phyloP scores from a whole-genome alignment of 2,329 filamentous ascomycete genomes.

The Sphaerulina musiva region DNA sequence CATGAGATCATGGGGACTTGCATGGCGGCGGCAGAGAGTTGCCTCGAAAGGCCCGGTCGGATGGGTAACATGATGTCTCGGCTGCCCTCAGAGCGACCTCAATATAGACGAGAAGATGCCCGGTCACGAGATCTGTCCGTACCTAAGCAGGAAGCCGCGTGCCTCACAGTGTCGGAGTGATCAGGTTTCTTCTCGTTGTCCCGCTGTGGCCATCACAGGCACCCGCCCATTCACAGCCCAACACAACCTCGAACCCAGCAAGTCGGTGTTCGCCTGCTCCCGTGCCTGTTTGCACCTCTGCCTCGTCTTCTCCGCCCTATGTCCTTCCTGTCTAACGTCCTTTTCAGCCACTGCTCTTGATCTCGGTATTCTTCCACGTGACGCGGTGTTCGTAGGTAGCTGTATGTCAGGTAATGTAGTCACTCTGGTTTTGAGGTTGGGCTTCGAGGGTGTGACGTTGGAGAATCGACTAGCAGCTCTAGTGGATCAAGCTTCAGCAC shows the following conservation, averaged over 20 bases:
- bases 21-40: slow-evolving; percentile 51
- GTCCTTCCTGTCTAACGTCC: neutral
- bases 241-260: neutral
- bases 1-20: slow-evolving; percentile 92
- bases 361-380: neutral
- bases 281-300: neutral
- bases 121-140: neutral
- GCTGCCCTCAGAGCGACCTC: neutral
- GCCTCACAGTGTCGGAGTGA: neutral
- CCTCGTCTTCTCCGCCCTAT: neutral
- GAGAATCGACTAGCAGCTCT: neutral
- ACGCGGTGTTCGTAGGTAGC: neutral
- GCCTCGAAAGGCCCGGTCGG: slow-evolving; percentile 31
- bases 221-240: neutral
- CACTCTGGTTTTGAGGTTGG: neutral
- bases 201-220: neutral
- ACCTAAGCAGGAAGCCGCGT: neutral
- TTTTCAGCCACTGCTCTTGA: neutral
- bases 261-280: neutral
- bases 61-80: slow-evolving; percentile 30
- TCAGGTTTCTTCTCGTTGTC: neutral
- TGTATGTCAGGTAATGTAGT: no score
- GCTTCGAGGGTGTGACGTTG: neutral
- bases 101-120: neutral
- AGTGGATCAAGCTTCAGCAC: neutral